Percentiles rank a stretch among this genome's conserved stretches.
These are phyloP conservation scores for Akanthomyces uredinophilus DNA, from an alignment of 2,329 filamentous ascomycete species.

Conservation along the genomic window DNA sequence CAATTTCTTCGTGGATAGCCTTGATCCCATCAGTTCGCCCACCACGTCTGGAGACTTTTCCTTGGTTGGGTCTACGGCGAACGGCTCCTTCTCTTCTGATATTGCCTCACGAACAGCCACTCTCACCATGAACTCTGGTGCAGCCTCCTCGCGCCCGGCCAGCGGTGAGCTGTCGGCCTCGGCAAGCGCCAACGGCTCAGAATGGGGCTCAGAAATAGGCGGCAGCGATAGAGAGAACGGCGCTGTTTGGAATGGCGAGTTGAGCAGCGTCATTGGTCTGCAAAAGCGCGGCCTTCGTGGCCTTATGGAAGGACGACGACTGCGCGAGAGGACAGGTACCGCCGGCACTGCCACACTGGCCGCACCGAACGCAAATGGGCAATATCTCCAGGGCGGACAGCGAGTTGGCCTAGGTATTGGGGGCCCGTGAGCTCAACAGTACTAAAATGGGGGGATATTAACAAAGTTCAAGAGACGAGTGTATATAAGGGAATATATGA, in stretches of 20 bases:
- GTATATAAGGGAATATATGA: slow-evolving; percentile 9
- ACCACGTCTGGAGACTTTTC: slow-evolving; percentile 31
- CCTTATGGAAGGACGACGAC: slow-evolving; percentile 86
- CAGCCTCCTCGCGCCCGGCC: slow-evolving; percentile 31
- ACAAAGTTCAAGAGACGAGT: slow-evolving; percentile 12
- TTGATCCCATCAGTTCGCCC: slow-evolving; percentile 37
- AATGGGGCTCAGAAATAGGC: slow-evolving; percentile 52
- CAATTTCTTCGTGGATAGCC: slow-evolving; percentile 53
- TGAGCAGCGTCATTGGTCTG: slow-evolving; percentile 86
- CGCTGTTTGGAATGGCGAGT: slow-evolving; percentile 68
- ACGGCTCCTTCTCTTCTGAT: slow-evolving; percentile 27
- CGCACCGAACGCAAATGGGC: slow-evolving; percentile 25
- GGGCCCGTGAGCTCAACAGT: slow-evolving; percentile 29
- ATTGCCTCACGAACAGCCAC: slow-evolving; percentile 32
- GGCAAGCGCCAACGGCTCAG: slow-evolving; percentile 48
- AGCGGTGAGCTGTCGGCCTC: slow-evolving; percentile 47
- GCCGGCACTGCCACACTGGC: slow-evolving; percentile 27
- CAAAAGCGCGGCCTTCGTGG: slow-evolving; percentile 91
- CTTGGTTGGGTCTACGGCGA: slow-evolving; percentile 25
- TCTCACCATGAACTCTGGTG: slow-evolving; percentile 45
- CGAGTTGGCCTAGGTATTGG: slow-evolving; percentile 52
- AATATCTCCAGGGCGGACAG: slow-evolving; percentile 24
- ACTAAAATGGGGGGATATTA: slow-evolving; percentile 3
- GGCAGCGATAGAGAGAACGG: slow-evolving; percentile 42
- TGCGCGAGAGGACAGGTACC: slow-evolving; percentile 65